Evolutionary conservation across 2,329 filamentous ascomycete species (phyloP).

Genomic region (Epichloe glyceriae): DNA sequence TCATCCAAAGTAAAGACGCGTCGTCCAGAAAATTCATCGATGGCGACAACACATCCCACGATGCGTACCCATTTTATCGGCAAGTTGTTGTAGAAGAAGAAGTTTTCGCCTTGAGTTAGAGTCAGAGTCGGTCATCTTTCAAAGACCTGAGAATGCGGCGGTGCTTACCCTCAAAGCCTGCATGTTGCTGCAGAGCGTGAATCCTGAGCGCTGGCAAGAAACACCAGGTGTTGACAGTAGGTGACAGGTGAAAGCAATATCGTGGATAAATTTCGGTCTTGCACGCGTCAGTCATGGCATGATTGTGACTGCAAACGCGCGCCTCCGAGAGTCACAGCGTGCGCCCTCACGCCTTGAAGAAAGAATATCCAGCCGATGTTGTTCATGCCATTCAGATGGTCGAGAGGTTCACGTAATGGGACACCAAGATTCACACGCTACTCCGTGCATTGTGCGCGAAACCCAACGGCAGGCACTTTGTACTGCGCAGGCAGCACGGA

Average conservation of each 20-base stretch:
- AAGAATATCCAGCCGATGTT: not conserved
- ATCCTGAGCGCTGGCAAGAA: slow-evolving; percentile 40
- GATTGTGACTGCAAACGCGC: slow-evolving; percentile 11
- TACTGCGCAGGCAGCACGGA: too few relatives aligned
- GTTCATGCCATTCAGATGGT: not conserved
- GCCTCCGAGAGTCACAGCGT: not conserved
- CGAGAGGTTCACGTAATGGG: not conserved
- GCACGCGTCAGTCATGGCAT: slow-evolving; percentile 37
- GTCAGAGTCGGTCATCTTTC: not conserved
- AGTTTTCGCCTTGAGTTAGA: slow-evolving; percentile 29
- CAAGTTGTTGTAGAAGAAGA: slow-evolving; percentile 59
- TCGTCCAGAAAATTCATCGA: slow-evolving; percentile 35
- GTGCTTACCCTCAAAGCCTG: slow-evolving; percentile 39
- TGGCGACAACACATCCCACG: slow-evolving; percentile 54
- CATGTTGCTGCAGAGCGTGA: slow-evolving; percentile 30
- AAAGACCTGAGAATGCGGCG: not conserved
- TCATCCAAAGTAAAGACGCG: slow-evolving; percentile 50
- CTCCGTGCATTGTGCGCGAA: not conserved
- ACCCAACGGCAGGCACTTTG: too few relatives aligned
- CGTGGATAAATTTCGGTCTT: slow-evolving; percentile 38
- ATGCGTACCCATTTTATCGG: slow-evolving; percentile 65
- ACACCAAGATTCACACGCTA: not conserved
- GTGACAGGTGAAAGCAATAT: slow-evolving; percentile 51
- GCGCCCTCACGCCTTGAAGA: not conserved
- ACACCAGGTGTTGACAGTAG: slow-evolving; percentile 47